Percentiles rank a stretch among this genome's conserved stretches.
Conservation (phyloP, 805 yeast genomes). For the Metschnikowia hibisci region DNA sequence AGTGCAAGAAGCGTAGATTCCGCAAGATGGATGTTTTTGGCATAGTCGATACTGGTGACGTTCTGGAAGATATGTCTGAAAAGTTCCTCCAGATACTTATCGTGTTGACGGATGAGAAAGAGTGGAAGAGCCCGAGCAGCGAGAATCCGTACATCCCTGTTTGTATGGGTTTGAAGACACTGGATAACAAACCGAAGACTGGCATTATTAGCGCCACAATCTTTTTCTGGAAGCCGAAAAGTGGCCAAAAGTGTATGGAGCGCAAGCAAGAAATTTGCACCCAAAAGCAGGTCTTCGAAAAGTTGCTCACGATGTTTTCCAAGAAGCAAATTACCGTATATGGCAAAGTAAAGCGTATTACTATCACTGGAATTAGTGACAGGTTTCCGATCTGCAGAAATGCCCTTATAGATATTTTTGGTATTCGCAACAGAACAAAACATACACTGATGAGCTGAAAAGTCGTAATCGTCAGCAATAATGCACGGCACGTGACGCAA, state of each 20-base stretch:
- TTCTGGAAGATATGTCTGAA: slow-evolving; percentile 43
- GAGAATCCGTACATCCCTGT: slow-evolving; percentile 54
- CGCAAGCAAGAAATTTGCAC: slow-evolving; percentile 43
- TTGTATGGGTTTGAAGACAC: slow-evolving; percentile 35
- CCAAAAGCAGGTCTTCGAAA: slow-evolving; percentile 23
- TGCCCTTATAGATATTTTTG: slow-evolving; percentile 24
- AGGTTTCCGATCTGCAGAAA: slow-evolving; percentile 22
- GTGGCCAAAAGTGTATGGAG: slow-evolving; percentile 50
- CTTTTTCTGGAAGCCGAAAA: slow-evolving; percentile 44
- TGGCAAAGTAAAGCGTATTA: slow-evolving; percentile 21
- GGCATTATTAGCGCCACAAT: slow-evolving; percentile 18
- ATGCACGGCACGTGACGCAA: slow-evolving; percentile 44
- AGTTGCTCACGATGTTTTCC: slow-evolving; percentile 8
- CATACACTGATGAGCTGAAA: slow-evolving; percentile 28
- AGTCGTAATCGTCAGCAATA: slow-evolving; percentile 34
- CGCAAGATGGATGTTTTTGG: slow-evolving; percentile 39
- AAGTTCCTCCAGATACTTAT: slow-evolving; percentile 36
- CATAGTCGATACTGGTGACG: slow-evolving; percentile 35
- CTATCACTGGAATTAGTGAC: slow-evolving; percentile 23
- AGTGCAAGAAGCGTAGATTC: slow-evolving; percentile 60
- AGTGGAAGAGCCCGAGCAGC: slow-evolving; percentile 53
- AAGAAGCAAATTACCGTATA: slow-evolving; percentile 21
- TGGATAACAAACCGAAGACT: slow-evolving; percentile 40
- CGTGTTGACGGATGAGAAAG: slow-evolving; percentile 36
- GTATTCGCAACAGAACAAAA: slow-evolving; percentile 33